phyloP scores from a whole-genome alignment of 768 basidiomycete species.

The Daedalea quercina region DNA sequence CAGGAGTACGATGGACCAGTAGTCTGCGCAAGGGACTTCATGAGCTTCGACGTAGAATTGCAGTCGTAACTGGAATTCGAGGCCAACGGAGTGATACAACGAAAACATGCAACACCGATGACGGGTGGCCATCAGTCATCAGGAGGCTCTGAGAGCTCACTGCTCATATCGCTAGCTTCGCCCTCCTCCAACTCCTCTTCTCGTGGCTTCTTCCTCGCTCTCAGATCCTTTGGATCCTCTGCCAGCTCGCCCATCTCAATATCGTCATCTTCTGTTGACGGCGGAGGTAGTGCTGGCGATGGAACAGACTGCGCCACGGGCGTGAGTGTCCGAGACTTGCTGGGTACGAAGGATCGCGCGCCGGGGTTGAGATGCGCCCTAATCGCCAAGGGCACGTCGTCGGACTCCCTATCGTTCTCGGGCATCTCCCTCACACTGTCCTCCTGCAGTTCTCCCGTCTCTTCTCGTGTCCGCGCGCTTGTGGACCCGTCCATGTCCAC shows the following conservation, averaged over 20 bases:
- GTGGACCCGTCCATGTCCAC: conserved; percentile 16
- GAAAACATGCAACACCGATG: conserved; percentile 6
- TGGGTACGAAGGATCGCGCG: conserved; percentile 27
- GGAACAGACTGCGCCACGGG: conserved; percentile 12
- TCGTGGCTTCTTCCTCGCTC: conserved; percentile 42
- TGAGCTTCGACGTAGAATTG: conserved; percentile 55
- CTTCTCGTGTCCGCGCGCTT: conserved; percentile 13
- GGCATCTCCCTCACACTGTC: conserved; percentile 31
- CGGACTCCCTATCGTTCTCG: conserved; percentile 31
- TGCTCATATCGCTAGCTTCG: conserved; percentile 78
- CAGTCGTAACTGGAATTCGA: conserved; percentile 12
- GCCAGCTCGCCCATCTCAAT: conserved; percentile 92
- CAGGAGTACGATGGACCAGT: conserved; percentile 49
- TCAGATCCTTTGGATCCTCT: conserved; percentile 51
- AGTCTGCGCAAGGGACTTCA: conserved; percentile 67
- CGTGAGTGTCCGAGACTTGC: conserved; percentile 20
- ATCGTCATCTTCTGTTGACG: conserved; percentile 63
- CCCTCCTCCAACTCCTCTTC: conserved; percentile 82
- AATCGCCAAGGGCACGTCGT: conserved; percentile 27
- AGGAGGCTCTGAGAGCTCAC: conserved; percentile 71
- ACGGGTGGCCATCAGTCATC: conserved; percentile 33
- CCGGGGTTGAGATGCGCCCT: conserved; percentile 25
- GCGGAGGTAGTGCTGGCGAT: conserved; percentile 11
- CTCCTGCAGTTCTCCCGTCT: conserved; percentile 18
- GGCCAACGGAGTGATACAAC: conserved; percentile 6